Base-by-base conservation (phyloP, 352 stramenopile species). In the Pythium periplocum region DNA sequence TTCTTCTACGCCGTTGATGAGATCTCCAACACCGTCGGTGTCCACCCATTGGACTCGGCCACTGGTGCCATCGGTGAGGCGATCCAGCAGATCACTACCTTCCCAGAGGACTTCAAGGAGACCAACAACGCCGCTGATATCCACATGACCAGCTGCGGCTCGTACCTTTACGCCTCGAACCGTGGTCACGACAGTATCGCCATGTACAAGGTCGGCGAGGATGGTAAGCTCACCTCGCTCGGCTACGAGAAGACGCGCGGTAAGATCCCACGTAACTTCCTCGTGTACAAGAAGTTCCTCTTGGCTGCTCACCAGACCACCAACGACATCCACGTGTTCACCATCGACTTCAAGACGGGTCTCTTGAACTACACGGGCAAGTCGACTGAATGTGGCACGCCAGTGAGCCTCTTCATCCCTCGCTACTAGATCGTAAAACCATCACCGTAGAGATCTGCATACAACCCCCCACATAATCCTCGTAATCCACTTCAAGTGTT, bases 91-190 rank as follows among this genome's bases (percentile, higher is more conserved):
- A 77, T 88, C 55, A 78, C 77, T 53, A 89, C 78, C 40, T 55
- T 88, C 4, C 77, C 77, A 4, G 42, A 32, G 0, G 56, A 53
- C 30, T 81, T 70, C 31, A 72, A 32, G 17, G 64, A 65, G 40
- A 41, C 7, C 44, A 68, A 53, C 4, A 53, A 57, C 2, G 70
- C 62, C 33, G 73, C 73, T 30, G 77, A 83, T 39, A 82, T 87
- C 55, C 63, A 84, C 50, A 43, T 83, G 17, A 84, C 77, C 2
- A 65, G 53, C 17, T 65, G 72, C 57, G 72, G 71, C 49, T 63
- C 75, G 40, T 88, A 83, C 52, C 46, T 87, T 31, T 87, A 84
- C 71, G 67, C 73, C 40, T 86, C 77, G 35, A 87, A 86, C 64
- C 78, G 78, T 40, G 70, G 68, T 31, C 75, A 88, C 51, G 56